Conservation (phyloP, 2,329 filamentous ascomycete genomes). For the Byssochlamys sp. region DNA sequence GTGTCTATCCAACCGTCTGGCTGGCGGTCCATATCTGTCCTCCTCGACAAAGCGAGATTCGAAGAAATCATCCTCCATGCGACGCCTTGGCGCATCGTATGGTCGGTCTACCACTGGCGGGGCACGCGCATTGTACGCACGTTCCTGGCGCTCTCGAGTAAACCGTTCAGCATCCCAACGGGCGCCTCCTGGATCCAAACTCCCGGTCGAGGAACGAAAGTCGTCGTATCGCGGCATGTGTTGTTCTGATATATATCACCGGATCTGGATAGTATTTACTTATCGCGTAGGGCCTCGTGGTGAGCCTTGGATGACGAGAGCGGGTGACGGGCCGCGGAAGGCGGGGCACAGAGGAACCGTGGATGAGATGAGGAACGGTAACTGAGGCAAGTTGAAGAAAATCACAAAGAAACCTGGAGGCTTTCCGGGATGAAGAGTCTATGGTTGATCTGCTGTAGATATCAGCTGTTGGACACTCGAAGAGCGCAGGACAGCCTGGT, state of each 20-base stretch:
- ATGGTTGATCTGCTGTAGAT: background rate
- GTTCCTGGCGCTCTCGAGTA: slow-evolving; percentile 34
- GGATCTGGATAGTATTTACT: background rate
- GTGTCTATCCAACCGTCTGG: slow-evolving; percentile 26
- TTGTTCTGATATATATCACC: slow-evolving; percentile 6
- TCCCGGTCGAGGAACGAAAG: slow-evolving; percentile 24
- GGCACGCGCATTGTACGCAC: slow-evolving; percentile 23
- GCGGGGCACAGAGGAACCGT: background rate
- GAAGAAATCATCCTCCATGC: slow-evolving; percentile 30
- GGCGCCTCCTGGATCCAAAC: slow-evolving; percentile 18
- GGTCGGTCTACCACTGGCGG: slow-evolving; percentile 10
- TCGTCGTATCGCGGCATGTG: slow-evolving; percentile 31
- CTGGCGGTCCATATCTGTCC: slow-evolving; percentile 36
- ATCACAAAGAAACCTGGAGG: background rate
- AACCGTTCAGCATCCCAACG: slow-evolving; percentile 35
- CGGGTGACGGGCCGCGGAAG: slow-evolving; percentile 23
- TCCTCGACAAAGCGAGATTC: slow-evolving; percentile 33
- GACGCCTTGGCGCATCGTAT: slow-evolving; percentile 6
- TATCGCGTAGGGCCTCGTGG: background rate
- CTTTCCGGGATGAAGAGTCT: background rate
- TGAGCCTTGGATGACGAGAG: slow-evolving; percentile 28
- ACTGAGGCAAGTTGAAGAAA: background rate
- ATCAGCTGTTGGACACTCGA: background rate
- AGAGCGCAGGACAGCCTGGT: background rate
- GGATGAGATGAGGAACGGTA: background rate